Conservation (phyloP, 495 filamentous ascomycete genomes). For the Aspergillus leporis region DNA sequence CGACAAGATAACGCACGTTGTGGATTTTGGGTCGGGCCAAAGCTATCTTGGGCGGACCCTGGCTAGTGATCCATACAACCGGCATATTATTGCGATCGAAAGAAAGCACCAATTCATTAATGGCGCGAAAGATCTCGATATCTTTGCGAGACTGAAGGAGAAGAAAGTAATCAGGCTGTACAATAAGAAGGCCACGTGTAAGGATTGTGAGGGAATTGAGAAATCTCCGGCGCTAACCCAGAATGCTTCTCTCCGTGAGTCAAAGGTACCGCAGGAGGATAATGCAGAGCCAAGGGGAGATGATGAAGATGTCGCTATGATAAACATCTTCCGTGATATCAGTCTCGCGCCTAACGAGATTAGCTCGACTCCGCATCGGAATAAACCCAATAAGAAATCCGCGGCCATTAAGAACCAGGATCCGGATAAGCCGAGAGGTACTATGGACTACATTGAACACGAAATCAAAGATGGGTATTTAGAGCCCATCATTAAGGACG, state of each 20-base stretch:
- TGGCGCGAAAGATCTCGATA: constrained; percentile 80
- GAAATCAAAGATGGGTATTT: constrained; percentile 67
- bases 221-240: constrained; percentile 25
- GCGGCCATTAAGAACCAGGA: constrained; percentile 20
- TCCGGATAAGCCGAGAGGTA: constrained; percentile 31
- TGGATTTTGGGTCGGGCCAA: constrained; percentile 95
- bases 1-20: constrained; percentile 73
- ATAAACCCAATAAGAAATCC: constrained; percentile 32
- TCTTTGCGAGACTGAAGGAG: constrained; percentile 68
- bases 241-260: constrained; percentile 13
- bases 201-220: constrained; percentile 38
- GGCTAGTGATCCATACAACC: constrained; percentile 80
- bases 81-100: constrained; percentile 87
- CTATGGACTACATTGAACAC: constrained; percentile 56
- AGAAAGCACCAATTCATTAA: constrained; percentile 80
- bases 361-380: constrained; percentile 14
- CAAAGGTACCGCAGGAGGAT: constrained; percentile 4
- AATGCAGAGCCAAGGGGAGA: constrained; percentile 24
- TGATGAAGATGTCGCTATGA: constrained; percentile 32
- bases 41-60: constrained; percentile 91
- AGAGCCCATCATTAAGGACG: constrained; percentile 73
- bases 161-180: constrained; percentile 54
- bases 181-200: constrained; percentile 73
- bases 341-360: constrained; percentile 38
- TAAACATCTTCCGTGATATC: constrained; percentile 42